phyloP scores from a whole-genome alignment of 192 early-diverging fungal species.

The Coemansia reversa region DNA sequence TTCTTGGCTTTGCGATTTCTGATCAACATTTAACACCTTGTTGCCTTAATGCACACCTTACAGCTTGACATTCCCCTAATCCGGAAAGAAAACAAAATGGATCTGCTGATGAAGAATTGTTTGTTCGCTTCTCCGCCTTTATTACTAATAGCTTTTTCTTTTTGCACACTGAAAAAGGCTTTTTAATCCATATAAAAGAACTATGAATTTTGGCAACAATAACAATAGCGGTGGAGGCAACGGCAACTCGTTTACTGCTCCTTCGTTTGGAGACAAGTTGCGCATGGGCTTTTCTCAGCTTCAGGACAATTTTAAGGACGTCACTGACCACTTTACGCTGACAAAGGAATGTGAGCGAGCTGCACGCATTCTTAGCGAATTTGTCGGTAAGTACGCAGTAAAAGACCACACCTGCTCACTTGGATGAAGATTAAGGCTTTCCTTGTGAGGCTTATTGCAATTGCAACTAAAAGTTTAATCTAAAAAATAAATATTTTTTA shows the following conservation, averaged over 20 bases:
- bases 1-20: background rate
- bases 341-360: constrained; percentile 53
- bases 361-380: constrained; percentile 46
- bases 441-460: background rate
- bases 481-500: background rate
- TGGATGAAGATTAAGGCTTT: background rate
- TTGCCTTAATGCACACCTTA: background rate
- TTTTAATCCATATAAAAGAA: background rate
- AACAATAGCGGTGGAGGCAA: constrained; percentile 9
- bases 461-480: background rate
- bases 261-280: constrained; percentile 52
- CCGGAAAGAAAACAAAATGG: constrained; percentile 3
- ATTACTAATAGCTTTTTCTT: background rate
- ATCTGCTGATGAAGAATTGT: background rate
- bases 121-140: background rate
- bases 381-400: constrained; percentile 14
- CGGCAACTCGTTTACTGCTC: constrained; percentile 26
- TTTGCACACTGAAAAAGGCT: background rate
- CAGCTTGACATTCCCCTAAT: too few species aligned
- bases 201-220: constrained; percentile 44
- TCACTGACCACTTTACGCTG: constrained; percentile 41
- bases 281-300: constrained; percentile 50
- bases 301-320: constrained; percentile 46
- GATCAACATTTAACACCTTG: background rate
- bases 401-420: too few species aligned